Evolutionary conservation across 345 rosid species (phyloP).

Genomic region (Excoecaria agallocha): DNA sequence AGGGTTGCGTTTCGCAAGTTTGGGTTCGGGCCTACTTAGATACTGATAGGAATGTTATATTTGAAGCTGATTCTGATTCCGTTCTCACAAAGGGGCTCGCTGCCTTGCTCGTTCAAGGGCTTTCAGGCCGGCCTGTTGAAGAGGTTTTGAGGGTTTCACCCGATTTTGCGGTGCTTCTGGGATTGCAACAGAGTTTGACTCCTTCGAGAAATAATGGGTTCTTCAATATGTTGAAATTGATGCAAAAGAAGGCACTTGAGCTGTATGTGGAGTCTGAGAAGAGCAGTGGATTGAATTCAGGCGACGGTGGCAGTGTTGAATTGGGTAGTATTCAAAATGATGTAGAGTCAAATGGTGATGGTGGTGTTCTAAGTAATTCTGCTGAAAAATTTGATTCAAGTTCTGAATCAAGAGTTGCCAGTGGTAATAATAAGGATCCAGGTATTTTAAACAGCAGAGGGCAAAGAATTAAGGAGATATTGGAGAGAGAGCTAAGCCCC

Average conservation of each 20-base stretch:
- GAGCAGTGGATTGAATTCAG: slow-evolving; percentile 20
- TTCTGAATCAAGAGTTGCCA: slow-evolving; percentile 13
- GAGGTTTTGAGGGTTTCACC: slow-evolving; percentile 76
- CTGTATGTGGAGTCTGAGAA: slow-evolving; percentile 43
- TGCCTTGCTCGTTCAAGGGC: slow-evolving; percentile 80
- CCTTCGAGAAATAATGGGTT: slow-evolving; percentile 92
- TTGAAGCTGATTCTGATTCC: slow-evolving; percentile 92
- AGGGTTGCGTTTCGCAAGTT: slow-evolving; percentile 93
- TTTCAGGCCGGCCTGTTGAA: slow-evolving; percentile 68
- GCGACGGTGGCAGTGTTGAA: not conserved
- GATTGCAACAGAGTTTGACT: slow-evolving; percentile 79
- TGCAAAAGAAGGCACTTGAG: slow-evolving; percentile 79
- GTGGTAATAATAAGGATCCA: slow-evolving; percentile 17
- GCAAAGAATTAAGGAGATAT: slow-evolving; percentile 62
- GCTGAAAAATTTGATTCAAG: slow-evolving; percentile 14
- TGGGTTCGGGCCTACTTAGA: slow-evolving; percentile 94
- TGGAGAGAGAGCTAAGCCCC: slow-evolving; percentile 68
- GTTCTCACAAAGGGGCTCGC: slow-evolving; percentile 83
- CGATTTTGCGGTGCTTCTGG: slow-evolving; percentile 71
- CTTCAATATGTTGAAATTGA: slow-evolving; percentile 84
- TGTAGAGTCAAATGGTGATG: slow-evolving; percentile 13
- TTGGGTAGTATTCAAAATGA: not conserved
- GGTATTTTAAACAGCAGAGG: slow-evolving; percentile 60
- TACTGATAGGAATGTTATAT: slow-evolving; percentile 52
- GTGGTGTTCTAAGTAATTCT: slow-evolving; percentile 13